Evolutionary conservation across 768 basidiomycete species (phyloP).

Genomic region (Pleurotus tuber-regium): DNA sequence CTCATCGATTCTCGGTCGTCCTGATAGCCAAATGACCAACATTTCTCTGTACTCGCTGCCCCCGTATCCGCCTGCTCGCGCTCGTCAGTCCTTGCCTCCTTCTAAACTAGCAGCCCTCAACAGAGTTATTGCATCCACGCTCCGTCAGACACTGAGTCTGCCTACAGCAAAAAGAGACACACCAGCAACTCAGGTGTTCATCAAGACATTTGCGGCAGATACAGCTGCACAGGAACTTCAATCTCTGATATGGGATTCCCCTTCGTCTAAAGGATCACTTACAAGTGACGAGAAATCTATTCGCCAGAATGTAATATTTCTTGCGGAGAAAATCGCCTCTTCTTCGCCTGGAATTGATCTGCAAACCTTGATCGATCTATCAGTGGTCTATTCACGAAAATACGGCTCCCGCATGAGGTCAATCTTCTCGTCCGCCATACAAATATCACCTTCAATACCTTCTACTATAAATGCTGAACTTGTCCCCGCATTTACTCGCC

Average conservation of each 20-base stretch:
- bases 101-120: constrained; percentile 52
- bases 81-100: constrained; percentile 47
- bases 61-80: constrained; percentile 49
- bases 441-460: constrained; percentile 29
- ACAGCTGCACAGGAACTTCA: constrained; percentile 51
- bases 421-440: constrained; percentile 40
- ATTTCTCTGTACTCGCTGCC: constrained; percentile 33
- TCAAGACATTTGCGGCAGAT: constrained; percentile 59
- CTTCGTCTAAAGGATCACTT: constrained; percentile 20
- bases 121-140: constrained; percentile 41
- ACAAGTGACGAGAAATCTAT: constrained; percentile 40
- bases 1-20: background rate
- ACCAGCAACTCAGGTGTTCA: constrained; percentile 42
- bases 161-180: constrained; percentile 46
- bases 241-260: constrained; percentile 54
- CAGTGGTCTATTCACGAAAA: constrained; percentile 50
- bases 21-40: background rate
- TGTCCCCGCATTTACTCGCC: constrained; percentile 53
- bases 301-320: constrained; percentile 44
- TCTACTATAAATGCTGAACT: constrained; percentile 40
- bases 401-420: constrained; percentile 42
- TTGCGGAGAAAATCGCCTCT: constrained; percentile 53
- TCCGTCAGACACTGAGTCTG: constrained; percentile 46
- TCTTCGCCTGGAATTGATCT: constrained; percentile 40
- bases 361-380: constrained; percentile 59